phyloP scores from a whole-genome alignment of 1,284 basidiomycete genomes.

The Heliocybe sulcata region DNA sequence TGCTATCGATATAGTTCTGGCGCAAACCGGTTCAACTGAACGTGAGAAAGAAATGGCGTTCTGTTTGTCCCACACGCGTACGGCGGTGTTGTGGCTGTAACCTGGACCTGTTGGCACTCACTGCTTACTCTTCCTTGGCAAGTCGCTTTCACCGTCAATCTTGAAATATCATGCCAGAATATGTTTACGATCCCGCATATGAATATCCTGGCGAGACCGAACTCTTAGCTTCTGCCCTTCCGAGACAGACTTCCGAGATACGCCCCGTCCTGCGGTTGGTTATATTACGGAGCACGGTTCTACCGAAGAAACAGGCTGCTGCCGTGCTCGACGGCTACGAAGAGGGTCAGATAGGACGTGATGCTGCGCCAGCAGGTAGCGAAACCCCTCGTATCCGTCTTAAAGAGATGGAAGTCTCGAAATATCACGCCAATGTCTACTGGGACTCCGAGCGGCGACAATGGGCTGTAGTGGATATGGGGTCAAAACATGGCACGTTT shows the following conservation, averaged over 20 bases:
- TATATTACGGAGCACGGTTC: conserved; percentile 40
- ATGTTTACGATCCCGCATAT: conserved; percentile 38
- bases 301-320: conserved; percentile 41
- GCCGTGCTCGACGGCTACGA: conserved; percentile 51
- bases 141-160: too few relatives aligned
- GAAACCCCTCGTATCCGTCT: conserved; percentile 58
- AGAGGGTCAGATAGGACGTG: conserved; percentile 66
- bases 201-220: conserved; percentile 48
- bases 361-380: conserved; percentile 39
- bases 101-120: too few relatives aligned
- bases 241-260: conserved; percentile 6
- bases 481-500: conserved; percentile 75
- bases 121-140: too few relatives aligned
- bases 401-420: conserved; percentile 77
- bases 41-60: too few relatives aligned
- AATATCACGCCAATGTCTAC: conserved; percentile 66
- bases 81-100: too few relatives aligned
- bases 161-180: conserved; percentile 4
- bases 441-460: conserved; percentile 52
- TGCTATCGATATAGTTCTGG: background rate
- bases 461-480: conserved; percentile 76
- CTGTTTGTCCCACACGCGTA: too few relatives aligned
- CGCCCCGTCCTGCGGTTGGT: conserved; percentile 46
- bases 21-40: background rate
- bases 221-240: background rate